Evolutionary conservation across 1,284 basidiomycete genomes (phyloP), one percentile per base, ranked within the genome.

Genomic region (Sporisorium reilianum): DNA sequence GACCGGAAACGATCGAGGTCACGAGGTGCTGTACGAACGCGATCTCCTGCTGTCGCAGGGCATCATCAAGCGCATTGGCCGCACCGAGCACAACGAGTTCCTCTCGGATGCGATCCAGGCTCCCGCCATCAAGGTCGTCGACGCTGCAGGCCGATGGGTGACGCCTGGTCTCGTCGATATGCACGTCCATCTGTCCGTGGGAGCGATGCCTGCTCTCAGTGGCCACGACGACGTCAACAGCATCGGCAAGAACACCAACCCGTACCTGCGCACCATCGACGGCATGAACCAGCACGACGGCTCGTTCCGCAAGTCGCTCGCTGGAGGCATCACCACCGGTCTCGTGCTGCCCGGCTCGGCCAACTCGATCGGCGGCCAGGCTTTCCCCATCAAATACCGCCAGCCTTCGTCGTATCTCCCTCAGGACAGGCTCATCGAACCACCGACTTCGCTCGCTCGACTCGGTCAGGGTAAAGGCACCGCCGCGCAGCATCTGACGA

Each of bases 151-250:
- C 5, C 52, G 60, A 30, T 80, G 80, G 83, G 56, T 82, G 3
- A 84, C 82, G 22, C 82, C 69, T 20, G 85, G 89, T 16, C 88
- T 91, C 54, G 90, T 93, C 40, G 92, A 93, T 80, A 86, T 93
- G 68, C 90, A 95, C 85, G 92, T 91, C 2, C 93, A 94, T 80
- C 85, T 93, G 22, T 93, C 92, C 7, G 77, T 78, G 1, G 55
- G 62, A 5, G 59, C 64, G 1, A 25, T 79, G 44, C 75, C 78
- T 16, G 18, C 44, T 11, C 53, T 79, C 11, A 40, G 44, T 86
- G 90, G 89, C 20, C 85, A 88, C 9, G 75, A 85, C 45, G 90
- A 91, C 77, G 84, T 87, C 86, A 90, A 74, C 61, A 77, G 71
- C 49, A 61, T 55, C 48, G 59, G 60, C 46, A 90, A 89, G 0